A percentile compares a stretch with the other conserved stretches of the same genome.
These are phyloP conservation scores for Cucumis melo DNA, from an alignment of 306 rosid genomes.

Conservation along the genomic window DNA sequence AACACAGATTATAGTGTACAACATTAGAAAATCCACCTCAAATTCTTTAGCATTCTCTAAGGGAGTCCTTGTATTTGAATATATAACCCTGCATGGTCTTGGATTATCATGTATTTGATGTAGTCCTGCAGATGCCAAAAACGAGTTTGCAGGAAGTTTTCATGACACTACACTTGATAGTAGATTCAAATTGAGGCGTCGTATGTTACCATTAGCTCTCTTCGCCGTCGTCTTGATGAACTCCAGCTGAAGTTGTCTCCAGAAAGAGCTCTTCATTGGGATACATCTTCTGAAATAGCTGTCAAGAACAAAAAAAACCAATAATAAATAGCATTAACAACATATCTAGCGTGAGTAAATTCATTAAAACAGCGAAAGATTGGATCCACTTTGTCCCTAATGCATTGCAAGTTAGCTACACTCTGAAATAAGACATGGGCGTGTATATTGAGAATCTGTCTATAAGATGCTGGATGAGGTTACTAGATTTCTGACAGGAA, in stretches of 20 bases:
- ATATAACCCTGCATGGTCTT: neutral
- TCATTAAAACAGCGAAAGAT: neutral
- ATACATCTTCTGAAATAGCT: slow-evolving; percentile 30
- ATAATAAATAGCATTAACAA: neutral
- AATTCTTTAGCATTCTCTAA: neutral
- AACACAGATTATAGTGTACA: neutral
- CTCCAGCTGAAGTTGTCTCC: slow-evolving; percentile 10
- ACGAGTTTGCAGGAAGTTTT: neutral
- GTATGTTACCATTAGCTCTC: slow-evolving; percentile 2
- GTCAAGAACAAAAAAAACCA: slow-evolving; percentile 2
- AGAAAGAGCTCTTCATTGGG: slow-evolving; percentile 26
- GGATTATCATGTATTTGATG: neutral
- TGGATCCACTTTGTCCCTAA: neutral
- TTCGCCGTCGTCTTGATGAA: slow-evolving; percentile 12
- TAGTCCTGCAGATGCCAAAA: neutral
- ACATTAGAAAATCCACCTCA: neutral
- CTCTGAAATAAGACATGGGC: neutral
- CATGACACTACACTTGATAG: neutral
- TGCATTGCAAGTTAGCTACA: neutral
- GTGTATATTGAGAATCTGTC: neutral
- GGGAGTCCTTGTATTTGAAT: neutral
- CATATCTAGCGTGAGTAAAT: too few relatives aligned
- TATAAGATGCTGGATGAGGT: neutral
- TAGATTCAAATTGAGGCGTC: neutral
- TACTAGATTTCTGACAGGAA: neutral